A percentile compares a stretch with the other conserved stretches of the same genome.
Conservation (phyloP, 2,329 filamentous ascomycete species). For the Talaromyces piceae region DNA sequence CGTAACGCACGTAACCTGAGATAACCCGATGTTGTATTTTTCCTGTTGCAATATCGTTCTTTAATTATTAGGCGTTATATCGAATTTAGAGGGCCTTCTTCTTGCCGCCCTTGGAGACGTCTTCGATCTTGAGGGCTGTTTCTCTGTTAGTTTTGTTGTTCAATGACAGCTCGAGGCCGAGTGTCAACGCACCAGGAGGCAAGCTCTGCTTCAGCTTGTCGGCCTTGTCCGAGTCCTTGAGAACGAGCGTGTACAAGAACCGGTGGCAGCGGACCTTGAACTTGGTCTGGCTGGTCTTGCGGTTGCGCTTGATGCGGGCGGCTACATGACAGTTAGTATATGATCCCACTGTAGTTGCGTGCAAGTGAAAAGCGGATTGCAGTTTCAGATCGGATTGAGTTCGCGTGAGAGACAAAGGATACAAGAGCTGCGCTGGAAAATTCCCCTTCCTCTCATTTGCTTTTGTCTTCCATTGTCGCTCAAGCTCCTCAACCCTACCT, state of each 20-base stretch:
- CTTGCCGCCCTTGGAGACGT: slow-evolving; percentile 39
- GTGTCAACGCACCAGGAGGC: slow-evolving; percentile 70
- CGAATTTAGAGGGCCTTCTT: slow-evolving; percentile 39
- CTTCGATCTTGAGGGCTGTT: slow-evolving; percentile 38
- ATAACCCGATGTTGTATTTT: no score
- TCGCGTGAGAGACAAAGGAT: no score
- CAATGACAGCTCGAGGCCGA: background rate
- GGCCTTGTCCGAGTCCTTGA: slow-evolving; percentile 98
- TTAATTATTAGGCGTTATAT: background rate
- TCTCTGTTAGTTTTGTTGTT: slow-evolving; percentile 16
- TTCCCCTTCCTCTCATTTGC: no score
- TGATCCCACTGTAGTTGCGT: background rate
- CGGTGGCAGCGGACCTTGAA: slow-evolving; percentile 99
- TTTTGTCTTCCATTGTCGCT: no score
- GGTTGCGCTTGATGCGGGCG: slow-evolving; percentile 94
- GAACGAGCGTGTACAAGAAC: slow-evolving; percentile 94
- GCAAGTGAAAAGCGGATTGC: no score
- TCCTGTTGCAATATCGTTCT: background rate
- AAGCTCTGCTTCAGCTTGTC: slow-evolving; percentile 99
- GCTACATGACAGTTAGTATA: slow-evolving; percentile 44
- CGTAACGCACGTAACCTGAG: background rate
- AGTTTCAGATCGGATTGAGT: no score
- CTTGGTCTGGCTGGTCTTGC: slow-evolving; percentile 87
- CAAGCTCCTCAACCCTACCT: no score
- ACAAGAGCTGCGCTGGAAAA: slow-evolving; percentile 1